Conservation (phyloP, 805 yeast species). For the Ogataea paraovalis region DNA sequence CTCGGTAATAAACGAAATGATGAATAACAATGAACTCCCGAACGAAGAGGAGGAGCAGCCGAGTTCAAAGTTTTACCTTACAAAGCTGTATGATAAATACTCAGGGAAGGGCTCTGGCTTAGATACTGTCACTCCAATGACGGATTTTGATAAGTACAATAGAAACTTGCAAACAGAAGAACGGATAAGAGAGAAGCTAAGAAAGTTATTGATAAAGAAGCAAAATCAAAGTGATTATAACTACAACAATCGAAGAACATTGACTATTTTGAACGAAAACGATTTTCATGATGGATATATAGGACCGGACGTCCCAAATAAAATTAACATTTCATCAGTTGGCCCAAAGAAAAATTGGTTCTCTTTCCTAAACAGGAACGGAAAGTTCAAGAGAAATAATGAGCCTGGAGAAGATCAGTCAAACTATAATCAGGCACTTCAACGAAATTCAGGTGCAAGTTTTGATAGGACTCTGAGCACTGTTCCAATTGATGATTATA, state of each 20-base stretch:
- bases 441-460: neutral
- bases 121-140: conserved; percentile 6
- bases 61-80: conserved; percentile 17
- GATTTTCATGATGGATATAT: conserved; percentile 20
- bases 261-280: conserved; percentile 19
- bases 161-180: conserved; percentile 24
- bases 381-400: neutral
- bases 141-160: conserved; percentile 31
- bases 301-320: conserved; percentile 3
- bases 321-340: neutral
- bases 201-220: conserved; percentile 7
- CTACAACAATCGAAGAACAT: conserved; percentile 4
- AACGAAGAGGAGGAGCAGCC: conserved; percentile 2
- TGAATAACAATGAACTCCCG: conserved; percentile 15
- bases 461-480: conserved; percentile 10
- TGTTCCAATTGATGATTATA: conserved; percentile 29
- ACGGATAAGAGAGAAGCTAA: conserved; percentile 17
- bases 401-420: neutral
- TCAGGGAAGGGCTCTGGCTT: neutral
- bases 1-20: conserved; percentile 21
- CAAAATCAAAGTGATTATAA: neutral
- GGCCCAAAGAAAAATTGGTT: conserved; percentile 3
- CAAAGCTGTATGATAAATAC: conserved; percentile 23
- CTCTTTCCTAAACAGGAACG: neutral
- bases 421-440: neutral